A percentile compares a stretch with the other conserved stretches of the same genome.
These are phyloP conservation scores for Gentiana macrophylla DNA, from an alignment of 257 asterid species.

Conservation along the genomic window DNA sequence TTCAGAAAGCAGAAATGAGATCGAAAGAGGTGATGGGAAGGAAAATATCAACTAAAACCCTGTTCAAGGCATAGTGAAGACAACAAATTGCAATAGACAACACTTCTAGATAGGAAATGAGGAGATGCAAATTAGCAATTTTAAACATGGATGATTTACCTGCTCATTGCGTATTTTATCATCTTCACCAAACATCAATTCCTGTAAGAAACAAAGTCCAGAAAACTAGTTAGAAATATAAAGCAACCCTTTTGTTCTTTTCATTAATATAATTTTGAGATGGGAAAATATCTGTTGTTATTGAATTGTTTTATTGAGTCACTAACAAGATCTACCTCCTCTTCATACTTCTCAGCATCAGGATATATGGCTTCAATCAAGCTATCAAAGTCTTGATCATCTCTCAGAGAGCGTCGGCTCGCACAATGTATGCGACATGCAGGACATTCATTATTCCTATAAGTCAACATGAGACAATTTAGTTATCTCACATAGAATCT, in stretches of 20 bases:
- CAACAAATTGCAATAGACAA: too few relatives aligned
- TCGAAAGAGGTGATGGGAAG: not conserved
- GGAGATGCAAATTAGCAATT: not conserved
- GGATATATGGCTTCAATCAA: slow-evolving; percentile 27
- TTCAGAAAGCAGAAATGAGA: not conserved
- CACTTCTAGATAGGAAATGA: not conserved
- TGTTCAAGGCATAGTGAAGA: not conserved
- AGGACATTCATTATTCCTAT: slow-evolving; percentile 49
- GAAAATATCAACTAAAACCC: too few relatives aligned
- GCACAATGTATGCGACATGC: slow-evolving; percentile 49
- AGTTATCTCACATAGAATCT: slow-evolving; percentile 4
- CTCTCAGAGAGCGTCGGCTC: slow-evolving; percentile 46
- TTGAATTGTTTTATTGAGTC: not conserved
- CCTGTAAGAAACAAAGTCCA: slow-evolving; percentile 16
- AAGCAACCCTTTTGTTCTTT: not conserved
- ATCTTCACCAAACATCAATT: slow-evolving; percentile 24
- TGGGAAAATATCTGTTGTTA: not conserved
- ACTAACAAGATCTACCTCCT: slow-evolving; percentile 25
- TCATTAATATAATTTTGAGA: not conserved
- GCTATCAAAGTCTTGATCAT: slow-evolving; percentile 34
- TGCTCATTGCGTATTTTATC: slow-evolving; percentile 27
- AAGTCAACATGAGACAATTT: not conserved
- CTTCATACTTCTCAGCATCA: slow-evolving; percentile 33
- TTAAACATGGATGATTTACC: slow-evolving; percentile 9
- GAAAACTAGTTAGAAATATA: not conserved